Conservation (phyloP, 805 yeast genomes). For the Citeromyces matritensis region DNA sequence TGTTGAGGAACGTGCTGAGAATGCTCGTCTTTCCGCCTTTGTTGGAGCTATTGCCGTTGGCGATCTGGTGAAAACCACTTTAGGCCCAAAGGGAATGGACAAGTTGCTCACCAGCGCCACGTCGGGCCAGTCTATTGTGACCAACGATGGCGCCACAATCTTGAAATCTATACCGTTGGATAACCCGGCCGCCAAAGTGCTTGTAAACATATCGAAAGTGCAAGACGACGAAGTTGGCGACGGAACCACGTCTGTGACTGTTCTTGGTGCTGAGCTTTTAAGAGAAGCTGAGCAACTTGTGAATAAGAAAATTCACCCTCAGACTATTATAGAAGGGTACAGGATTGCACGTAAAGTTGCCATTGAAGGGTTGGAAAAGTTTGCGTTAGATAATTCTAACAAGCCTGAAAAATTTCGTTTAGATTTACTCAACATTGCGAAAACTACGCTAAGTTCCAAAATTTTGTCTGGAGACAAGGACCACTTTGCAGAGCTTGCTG, state of each 20-base stretch:
- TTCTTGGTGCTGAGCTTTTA: slow-evolving; percentile 77
- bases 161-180: slow-evolving; percentile 87
- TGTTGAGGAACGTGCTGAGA: slow-evolving; percentile 94
- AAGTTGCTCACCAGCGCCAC: slow-evolving; percentile 81
- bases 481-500: slow-evolving; percentile 79
- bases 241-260: slow-evolving; percentile 95
- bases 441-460: slow-evolving; percentile 86
- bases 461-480: slow-evolving; percentile 91
- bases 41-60: slow-evolving; percentile 99
- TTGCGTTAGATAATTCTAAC: slow-evolving; percentile 60
- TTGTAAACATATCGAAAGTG: slow-evolving; percentile 88
- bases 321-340: slow-evolving; percentile 91
- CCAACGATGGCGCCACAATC: slow-evolving; percentile 98
- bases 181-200: slow-evolving; percentile 92
- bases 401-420: slow-evolving; percentile 46
- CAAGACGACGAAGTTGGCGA: slow-evolving; percentile 99
- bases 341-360: slow-evolving; percentile 85
- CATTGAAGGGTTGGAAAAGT: slow-evolving; percentile 55
- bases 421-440: slow-evolving; percentile 79
- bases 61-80: slow-evolving; percentile 82
- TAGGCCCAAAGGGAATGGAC: slow-evolving; percentile 99
- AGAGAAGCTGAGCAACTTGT: slow-evolving; percentile 91
- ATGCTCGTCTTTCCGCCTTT: slow-evolving; percentile 93
- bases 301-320: slow-evolving; percentile 92
- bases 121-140: slow-evolving; percentile 64